These are phyloP conservation scores for Raffaelea ambrosiae DNA, from an alignment of 2,329 filamentous ascomycete species.

Conservation along the genomic window DNA sequence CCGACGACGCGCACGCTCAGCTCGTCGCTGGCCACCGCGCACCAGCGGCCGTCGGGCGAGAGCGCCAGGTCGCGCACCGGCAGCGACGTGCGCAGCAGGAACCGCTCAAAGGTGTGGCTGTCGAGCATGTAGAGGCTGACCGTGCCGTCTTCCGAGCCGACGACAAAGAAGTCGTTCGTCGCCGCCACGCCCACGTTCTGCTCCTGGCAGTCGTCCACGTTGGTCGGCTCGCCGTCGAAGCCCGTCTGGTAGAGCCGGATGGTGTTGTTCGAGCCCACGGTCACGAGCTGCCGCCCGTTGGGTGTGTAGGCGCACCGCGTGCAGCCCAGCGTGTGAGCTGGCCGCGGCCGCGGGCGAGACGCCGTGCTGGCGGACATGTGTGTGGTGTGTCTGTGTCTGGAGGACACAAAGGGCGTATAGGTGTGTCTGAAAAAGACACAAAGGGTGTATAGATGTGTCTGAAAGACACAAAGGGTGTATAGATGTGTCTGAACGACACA, in stretches of 20 bases:
- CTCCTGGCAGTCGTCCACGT: constrained; percentile 85
- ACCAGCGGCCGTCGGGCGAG: constrained; percentile 75
- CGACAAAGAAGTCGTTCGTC: constrained; percentile 72
- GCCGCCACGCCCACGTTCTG: constrained; percentile 74
- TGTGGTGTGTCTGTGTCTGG: background rate
- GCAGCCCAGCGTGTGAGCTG: constrained; percentile 74
- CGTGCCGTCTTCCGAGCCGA: constrained; percentile 90
- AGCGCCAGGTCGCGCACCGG: constrained; percentile 81
- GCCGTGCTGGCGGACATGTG: constrained; percentile 17
- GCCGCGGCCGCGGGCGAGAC: constrained; percentile 51
- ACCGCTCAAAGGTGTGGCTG: constrained; percentile 65
- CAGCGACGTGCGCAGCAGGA: constrained; percentile 75
- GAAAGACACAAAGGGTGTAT: too few relatives aligned
- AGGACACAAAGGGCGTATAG: background rate
- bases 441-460: too few relatives aligned
- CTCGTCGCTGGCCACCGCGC: constrained; percentile 94
- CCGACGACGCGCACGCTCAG: constrained; percentile 84
- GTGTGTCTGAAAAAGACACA: background rate
- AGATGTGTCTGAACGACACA: too few relatives aligned
- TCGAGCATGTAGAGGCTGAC: constrained; percentile 86
- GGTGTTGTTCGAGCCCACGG: constrained; percentile 86
- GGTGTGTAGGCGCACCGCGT: constrained; percentile 87
- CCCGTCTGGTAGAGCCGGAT: constrained; percentile 89
- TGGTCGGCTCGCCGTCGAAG: constrained; percentile 84
- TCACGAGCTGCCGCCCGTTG: constrained; percentile 77